Evolutionary conservation across 2,329 filamentous ascomycete species (phyloP), one percentile per base, ranked within the genome.

Genomic region (Fusarium luffae): DNA sequence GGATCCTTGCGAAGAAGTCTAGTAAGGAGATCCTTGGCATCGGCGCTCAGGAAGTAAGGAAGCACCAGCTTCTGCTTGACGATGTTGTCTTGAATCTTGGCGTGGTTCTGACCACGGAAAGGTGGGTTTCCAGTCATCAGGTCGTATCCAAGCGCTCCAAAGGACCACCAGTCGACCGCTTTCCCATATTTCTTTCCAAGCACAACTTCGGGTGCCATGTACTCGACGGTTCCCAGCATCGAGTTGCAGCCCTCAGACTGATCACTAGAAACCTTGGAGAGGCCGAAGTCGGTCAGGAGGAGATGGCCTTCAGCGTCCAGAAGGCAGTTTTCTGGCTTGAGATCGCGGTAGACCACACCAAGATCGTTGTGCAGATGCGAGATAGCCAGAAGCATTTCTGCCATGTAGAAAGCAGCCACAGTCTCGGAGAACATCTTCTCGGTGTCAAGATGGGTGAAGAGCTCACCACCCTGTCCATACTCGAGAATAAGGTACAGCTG

Each of bases 201-300:
- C 65, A 99, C 89, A 54, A 99, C 92, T 81, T 99, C 96, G 1
- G 96, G 96, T 0, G 96, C 97, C 96, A 99, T 99, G 86, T 99
- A 99, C 79, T 98, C 96, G 62, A 98, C 91, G 0, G 96, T 99
- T 52, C 96, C 96, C 12, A 98, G 89, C 71, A 98, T 92, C 43
- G 93, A 97, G 81, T 94, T 93, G 85, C 95, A 98, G 58, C 79
- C 83, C 43, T 89, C 89, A 5, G 76, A 74, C 21, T 77, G 75
- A 61, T 94, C 90, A 18, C 96, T 87, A 1, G 94, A 91, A 32
- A 98, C 96, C 81, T 99, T 99, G 82, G 93, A 97, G 19, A 99
- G 88, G 7, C 96, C 96, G 78, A 99, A 99, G 80, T 99, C 97
- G 2, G 97, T 98, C 28, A 99, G 87, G 7, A 99, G 88, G 2